These are phyloP conservation scores for Ciborinia camelliae DNA, from an alignment of 2,329 filamentous ascomycete species.

Conservation along the genomic window DNA sequence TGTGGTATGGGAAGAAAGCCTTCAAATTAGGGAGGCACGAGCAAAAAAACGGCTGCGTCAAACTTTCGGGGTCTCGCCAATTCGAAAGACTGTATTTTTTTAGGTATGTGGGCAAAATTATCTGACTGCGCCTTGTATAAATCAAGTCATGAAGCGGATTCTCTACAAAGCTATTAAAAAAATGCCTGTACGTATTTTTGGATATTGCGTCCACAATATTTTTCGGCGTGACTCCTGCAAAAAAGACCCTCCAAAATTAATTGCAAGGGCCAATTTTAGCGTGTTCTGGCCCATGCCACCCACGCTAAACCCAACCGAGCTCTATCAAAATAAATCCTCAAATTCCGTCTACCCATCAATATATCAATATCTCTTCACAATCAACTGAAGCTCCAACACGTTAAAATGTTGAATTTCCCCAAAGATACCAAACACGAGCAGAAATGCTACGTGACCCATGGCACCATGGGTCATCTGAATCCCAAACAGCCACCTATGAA, in stretches of 20 bases:
- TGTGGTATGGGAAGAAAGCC: no score
- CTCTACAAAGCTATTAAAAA: not conserved
- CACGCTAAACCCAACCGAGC: constrained; percentile 11
- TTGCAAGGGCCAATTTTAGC: constrained; percentile 12
- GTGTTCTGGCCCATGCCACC: not conserved
- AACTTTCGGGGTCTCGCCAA: not conserved
- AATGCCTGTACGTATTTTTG: not conserved
- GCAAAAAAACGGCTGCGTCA: not conserved
- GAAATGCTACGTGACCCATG: constrained; percentile 74
- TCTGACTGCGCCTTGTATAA: not conserved
- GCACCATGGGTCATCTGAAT: constrained; percentile 66
- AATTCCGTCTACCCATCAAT: not conserved
- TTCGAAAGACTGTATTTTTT: not conserved
- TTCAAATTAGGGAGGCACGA: not conserved
- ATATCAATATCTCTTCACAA: not conserved
- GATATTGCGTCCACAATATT: not conserved
- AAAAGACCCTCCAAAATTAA: constrained; percentile 15
- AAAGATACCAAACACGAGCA: constrained; percentile 41
- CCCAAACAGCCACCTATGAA: constrained; percentile 66
- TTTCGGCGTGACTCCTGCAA: not conserved
- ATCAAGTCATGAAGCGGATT: not conserved
- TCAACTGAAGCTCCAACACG: not conserved
- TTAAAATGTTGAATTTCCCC: constrained; percentile 42
- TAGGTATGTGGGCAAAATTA: not conserved
- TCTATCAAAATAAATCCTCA: constrained; percentile 16